These are phyloP conservation scores for Hymenoscyphus scutula DNA, from an alignment of 2,329 filamentous ascomycete genomes.

Conservation along the genomic window DNA sequence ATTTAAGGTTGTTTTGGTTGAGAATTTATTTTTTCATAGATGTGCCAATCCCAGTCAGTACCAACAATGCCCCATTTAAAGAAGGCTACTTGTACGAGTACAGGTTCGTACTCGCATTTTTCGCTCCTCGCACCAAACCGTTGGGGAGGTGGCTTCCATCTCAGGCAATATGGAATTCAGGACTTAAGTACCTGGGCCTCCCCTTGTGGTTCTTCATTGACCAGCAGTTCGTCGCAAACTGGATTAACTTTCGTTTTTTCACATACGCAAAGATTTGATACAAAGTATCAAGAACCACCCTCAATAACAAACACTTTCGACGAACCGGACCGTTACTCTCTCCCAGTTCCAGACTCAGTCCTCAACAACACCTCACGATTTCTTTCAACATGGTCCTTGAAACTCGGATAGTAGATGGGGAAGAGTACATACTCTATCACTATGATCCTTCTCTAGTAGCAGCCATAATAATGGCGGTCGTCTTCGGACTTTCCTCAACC, in stretches of 20 bases:
- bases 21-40: too few relatives aligned
- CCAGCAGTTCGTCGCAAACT: neutral
- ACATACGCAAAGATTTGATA: too few relatives aligned
- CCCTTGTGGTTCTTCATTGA: neutral
- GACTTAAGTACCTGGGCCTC: neutral
- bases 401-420: conserved; percentile 2
- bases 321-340: too few relatives aligned
- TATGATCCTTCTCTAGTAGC: conserved; percentile 47
- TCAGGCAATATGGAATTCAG: neutral
- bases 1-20: too few relatives aligned
- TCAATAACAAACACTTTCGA: too few relatives aligned
- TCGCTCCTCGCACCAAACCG: neutral
- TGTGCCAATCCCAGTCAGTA: too few relatives aligned
- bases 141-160: too few relatives aligned
- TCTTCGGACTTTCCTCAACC: conserved; percentile 41
- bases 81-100: neutral
- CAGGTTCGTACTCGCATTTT: neutral
- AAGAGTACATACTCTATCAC: conserved; percentile 41
- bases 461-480: conserved; percentile 42
- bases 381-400: neutral
- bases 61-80: too few relatives aligned
- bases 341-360: neutral
- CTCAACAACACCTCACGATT: neutral
- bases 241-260: neutral
- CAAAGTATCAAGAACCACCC: too few relatives aligned